phyloP scores from a whole-genome alignment of 1,139 yeast species.

The Yamadazyma atmosphaerica region DNA sequence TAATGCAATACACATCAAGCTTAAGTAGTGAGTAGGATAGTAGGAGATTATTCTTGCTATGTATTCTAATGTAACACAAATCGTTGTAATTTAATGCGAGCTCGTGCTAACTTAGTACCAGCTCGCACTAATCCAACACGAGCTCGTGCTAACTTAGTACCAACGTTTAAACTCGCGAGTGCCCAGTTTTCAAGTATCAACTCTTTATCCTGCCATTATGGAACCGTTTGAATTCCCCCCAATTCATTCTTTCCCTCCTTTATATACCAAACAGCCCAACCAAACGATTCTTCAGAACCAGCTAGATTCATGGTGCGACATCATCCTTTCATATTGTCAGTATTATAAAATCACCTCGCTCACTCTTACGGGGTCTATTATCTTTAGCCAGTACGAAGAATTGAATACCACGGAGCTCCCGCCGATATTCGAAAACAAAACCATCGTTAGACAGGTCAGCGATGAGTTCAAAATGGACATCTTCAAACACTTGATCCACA shows the following conservation, averaged over 20 bases:
- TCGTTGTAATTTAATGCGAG: no score
- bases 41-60: no score
- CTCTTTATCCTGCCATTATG: no score
- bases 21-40: not conserved
- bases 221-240: slow-evolving; percentile 54
- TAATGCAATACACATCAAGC: slow-evolving; percentile 9
- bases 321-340: slow-evolving; percentile 57
- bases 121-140: no score
- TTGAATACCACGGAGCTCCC: slow-evolving; percentile 23
- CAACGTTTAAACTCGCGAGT: no score
- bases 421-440: slow-evolving; percentile 48
- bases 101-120: no score
- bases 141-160: no score
- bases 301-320: slow-evolving; percentile 46
- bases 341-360: slow-evolving; percentile 47
- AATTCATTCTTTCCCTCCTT: slow-evolving; percentile 87
- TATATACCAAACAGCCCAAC: slow-evolving; percentile 88
- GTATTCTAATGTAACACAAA: no score
- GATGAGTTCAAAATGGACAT: slow-evolving; percentile 57
- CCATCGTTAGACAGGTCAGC: slow-evolving; percentile 54
- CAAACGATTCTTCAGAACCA: slow-evolving; percentile 77
- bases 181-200: no score
- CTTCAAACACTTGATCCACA: slow-evolving; percentile 55
- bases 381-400: slow-evolving; percentile 27
- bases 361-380: slow-evolving; percentile 29